Base-by-base conservation (phyloP, 805 yeast species). In the Ogataea methylovora region DNA sequence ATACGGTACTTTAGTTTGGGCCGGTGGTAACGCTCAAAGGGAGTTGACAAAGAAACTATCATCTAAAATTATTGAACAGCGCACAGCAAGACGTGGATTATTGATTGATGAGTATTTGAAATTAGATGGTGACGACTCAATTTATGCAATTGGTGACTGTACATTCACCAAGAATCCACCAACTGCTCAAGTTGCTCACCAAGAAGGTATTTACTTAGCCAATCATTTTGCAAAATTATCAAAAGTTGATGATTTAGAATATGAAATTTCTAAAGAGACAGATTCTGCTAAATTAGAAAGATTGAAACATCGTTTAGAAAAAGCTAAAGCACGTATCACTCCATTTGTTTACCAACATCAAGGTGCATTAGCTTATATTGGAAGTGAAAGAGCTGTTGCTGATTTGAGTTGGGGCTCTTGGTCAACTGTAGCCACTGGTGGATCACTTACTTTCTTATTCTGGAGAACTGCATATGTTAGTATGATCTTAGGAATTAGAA, bases 101-200 rank as follows among this genome's bases (percentile, higher is more conserved):
- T 67, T 85, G 45, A 79, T 88, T 37, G 79, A 87, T 61, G 94
- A 84, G 37, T 76, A 72, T 59, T 65, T 86, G 46, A 79, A 81
- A 54, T 79, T 88, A 23, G 77, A 83, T 52, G 97, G 97, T 50
- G 69, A 84, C 27, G 80, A 80, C 52, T 58, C 64, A 24, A 77
- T 88, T 49, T 88, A 71, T 62, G 95, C 94, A 36, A 65, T 87
- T 39, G 97, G 97, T 53, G 97, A 87, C 67, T 86, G 96, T 65
- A 84, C 96, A 24, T 76, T 80, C 61, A 83, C 90, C 48, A 85
- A 85, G 58, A 77, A 74, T 48, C 88, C 95, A 35, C 96, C 96
- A 44, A 87, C 97, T 41, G 97, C 97, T 21, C 97, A 87, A 70
- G 96, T 86, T 35, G 97, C 97, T 25, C 79, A 85, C 65, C 97